Percentiles rank a stretch among this genome's conserved stretches.
Conservation (phyloP, 2,329 filamentous ascomycete species). For the Chrysoporthe deuterocubensis region DNA sequence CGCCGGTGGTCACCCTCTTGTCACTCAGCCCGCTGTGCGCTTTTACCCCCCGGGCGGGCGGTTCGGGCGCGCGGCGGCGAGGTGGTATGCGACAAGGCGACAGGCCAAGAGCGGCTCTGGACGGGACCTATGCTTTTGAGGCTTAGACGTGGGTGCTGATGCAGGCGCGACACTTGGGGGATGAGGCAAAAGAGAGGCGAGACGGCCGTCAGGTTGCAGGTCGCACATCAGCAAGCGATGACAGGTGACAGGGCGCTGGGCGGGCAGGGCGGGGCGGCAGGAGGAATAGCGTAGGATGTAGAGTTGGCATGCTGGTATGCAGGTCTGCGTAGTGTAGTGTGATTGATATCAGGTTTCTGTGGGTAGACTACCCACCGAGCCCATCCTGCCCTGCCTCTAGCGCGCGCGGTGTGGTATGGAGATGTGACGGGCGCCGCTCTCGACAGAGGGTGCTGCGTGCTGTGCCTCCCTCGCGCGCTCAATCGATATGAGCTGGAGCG, state of each 20-base stretch:
- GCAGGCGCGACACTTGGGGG: constrained; percentile 5
- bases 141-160: constrained; percentile 26
- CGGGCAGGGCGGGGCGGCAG: background rate
- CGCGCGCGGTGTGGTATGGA: background rate
- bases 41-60: constrained; percentile 5
- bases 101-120: constrained; percentile 15
- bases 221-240: background rate
- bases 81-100: constrained; percentile 13
- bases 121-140: constrained; percentile 17
- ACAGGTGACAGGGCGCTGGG: background rate
- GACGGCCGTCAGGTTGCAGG: background rate
- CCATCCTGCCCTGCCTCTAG: constrained; percentile 13
- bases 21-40: constrained; percentile 14
- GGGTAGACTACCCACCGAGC: constrained; percentile 3
- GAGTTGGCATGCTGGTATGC: background rate
- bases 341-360: constrained; percentile 4
- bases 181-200: background rate
- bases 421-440: background rate
- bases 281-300: constrained; percentile 16
- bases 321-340: constrained; percentile 1
- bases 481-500: background rate
- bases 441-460: background rate
- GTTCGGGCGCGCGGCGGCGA: constrained; percentile 7
- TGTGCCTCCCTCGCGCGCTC: constrained; percentile 3
- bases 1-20: constrained; percentile 23